Conservation (phyloP, 2,329 filamentous ascomycete species). For the Aspergillus udagawae region DNA sequence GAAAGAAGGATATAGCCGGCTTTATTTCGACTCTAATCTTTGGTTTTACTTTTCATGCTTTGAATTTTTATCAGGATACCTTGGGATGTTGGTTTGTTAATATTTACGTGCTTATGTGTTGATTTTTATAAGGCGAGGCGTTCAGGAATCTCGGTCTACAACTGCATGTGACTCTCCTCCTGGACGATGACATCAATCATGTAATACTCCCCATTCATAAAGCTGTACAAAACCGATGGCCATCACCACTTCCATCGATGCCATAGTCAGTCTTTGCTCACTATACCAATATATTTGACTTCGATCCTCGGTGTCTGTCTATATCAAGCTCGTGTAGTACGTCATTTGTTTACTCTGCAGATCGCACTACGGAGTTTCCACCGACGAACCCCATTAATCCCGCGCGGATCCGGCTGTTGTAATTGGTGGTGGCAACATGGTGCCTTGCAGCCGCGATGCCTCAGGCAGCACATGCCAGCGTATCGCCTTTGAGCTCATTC, state of each 20-base stretch:
- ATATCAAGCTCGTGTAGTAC: not conserved
- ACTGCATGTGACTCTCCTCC: not conserved
- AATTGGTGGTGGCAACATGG: constrained; percentile 2
- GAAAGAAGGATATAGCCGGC: constrained; percentile 21
- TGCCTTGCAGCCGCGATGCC: constrained; percentile 1
- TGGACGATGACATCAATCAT: not conserved
- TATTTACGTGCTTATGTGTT: not conserved
- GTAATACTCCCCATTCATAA: not conserved
- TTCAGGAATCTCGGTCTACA: not conserved
- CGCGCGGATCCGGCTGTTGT: not conserved
- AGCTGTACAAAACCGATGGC: not conserved
- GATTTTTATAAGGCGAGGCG: not conserved
- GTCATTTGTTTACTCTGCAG: not conserved
- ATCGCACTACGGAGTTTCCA: not conserved
- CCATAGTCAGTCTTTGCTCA: not conserved
- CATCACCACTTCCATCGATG: not conserved
- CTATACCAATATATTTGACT: not conserved
- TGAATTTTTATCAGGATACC: not conserved
- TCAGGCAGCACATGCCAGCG: not conserved
- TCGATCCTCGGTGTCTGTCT: not conserved
- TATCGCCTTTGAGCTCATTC: not conserved
- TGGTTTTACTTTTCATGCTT: constrained; percentile 1
- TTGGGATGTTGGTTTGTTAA: not conserved
- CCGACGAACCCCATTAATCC: not conserved
- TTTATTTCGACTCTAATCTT: not conserved